Base-by-base conservation (phyloP, 2,329 filamentous ascomycete genomes). In the Xylaria sp. region DNA sequence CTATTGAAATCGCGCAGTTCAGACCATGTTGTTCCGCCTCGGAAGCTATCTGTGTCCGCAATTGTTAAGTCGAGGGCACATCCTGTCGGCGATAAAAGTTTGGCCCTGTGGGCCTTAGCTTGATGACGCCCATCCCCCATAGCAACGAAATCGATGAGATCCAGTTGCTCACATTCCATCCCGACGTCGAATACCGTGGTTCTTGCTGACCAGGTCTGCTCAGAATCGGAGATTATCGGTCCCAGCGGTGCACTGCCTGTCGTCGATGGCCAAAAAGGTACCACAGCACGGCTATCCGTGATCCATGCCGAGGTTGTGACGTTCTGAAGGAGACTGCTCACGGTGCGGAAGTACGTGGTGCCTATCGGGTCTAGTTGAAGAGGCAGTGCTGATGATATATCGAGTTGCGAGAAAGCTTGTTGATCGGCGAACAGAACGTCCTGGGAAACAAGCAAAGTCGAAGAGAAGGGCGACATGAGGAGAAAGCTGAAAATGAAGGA, bases 301-400 rank as follows among this genome's bases (percentile, higher is more conserved):
- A 65, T 50, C 65, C 65, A 67, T 1, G 65, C 65, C 4, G 65
- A 65, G 11, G 62, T 67, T 12, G 65, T 65, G 14, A 65, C 59
- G n/a, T 67, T 67, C 42, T 64, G 62, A 35, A 67, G 65, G 25
- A 65, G 46, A 42, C 58, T 67, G 43, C 61, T 61, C 19, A 67
- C 57, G n/a, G 59, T 57, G n/a, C 65, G 61, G 23, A 67, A 67
- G 47, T 65, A 67, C 15, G 65, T 67, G 28, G 65, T 55, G 2
- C 40, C 59, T 21, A 67, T 25, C 15, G 65, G 62, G 21, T 38
- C 33, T 21, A 59, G 47, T 35, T 61, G 61, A 21, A 67, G 42
- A 1, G 65, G 65, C 31, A 58, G 38, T 40, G 33, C 53, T 12
- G 61, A 53, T 21, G 61, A 60, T 19, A 65, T 54, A 23, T 65